Conservation (phyloP, 78 protist species). For the Dictyostelium purpureum region DNA sequence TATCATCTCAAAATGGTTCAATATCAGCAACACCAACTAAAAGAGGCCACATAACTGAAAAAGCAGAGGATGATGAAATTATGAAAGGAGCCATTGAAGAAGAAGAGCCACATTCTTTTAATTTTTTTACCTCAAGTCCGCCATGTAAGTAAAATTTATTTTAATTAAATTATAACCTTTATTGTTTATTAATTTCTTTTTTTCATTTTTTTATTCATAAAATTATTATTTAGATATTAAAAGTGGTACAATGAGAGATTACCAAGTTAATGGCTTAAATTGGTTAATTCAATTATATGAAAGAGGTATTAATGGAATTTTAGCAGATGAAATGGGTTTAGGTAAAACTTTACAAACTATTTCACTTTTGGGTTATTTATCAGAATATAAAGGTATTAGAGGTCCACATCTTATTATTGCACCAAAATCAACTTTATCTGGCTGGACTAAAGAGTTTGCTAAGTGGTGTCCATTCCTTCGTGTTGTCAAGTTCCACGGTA, state of each 20-base stretch:
- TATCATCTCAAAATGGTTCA: not conserved
- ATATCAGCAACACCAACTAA: slow-evolving; percentile 52
- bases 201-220: not conserved
- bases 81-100: slow-evolving; percentile 56
- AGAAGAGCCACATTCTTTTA: slow-evolving; percentile 62
- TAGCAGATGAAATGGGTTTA: slow-evolving; percentile 96
- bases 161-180: not conserved
- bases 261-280: slow-evolving; percentile 96
- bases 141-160: slow-evolving; percentile 19
- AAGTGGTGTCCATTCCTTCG: slow-evolving; percentile 90
- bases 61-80: slow-evolving; percentile 80
- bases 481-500: slow-evolving; percentile 89
- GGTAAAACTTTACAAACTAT: slow-evolving; percentile 96
- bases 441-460: slow-evolving; percentile 93
- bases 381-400: slow-evolving; percentile 41
- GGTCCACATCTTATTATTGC: slow-evolving; percentile 96
- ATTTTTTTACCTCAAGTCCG: slow-evolving; percentile 67
- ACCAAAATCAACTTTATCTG: slow-evolving; percentile 95
- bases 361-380: slow-evolving; percentile 90
- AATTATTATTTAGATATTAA: slow-evolving; percentile 15
- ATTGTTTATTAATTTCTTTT: not conserved
- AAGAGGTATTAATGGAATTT: slow-evolving; percentile 96
- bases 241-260: slow-evolving; percentile 90
- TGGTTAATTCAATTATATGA: slow-evolving; percentile 94
- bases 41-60: slow-evolving; percentile 51